Evolutionary conservation across 495 filamentous ascomycete genomes (phyloP).

Genomic region (Penicillium angulare): DNA sequence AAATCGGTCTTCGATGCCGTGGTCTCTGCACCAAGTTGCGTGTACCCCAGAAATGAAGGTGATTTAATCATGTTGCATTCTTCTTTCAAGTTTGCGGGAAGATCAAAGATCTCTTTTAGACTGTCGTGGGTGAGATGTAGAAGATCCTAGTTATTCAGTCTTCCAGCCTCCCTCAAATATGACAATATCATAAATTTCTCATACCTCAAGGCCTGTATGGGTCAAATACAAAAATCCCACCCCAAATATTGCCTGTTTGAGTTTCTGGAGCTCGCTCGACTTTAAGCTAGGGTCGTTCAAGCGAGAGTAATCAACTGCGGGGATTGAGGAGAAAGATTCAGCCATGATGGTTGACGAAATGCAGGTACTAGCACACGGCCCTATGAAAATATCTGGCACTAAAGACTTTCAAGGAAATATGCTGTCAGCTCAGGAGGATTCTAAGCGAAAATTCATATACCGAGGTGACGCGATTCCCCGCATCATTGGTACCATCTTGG

Average conservation of each 20-base stretch:
- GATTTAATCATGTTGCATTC: slow-evolving; percentile 86
- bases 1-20: slow-evolving; percentile 44
- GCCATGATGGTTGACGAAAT: slow-evolving; percentile 14
- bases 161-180: no score
- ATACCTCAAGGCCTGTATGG: slow-evolving; percentile 74
- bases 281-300: slow-evolving; percentile 67
- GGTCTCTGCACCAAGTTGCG: slow-evolving; percentile 47
- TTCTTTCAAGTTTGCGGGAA: slow-evolving; percentile 73
- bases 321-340: slow-evolving; percentile 66
- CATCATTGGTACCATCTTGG: no score
- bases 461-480: background rate
- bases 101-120: slow-evolving; percentile 74
- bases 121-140: slow-evolving; percentile 67
- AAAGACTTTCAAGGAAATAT: no score
- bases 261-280: slow-evolving; percentile 62
- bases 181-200: no score
- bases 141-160: slow-evolving; percentile 49
- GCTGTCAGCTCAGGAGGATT: no score
- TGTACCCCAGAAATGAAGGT: slow-evolving; percentile 54
- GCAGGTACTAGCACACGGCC: no score
- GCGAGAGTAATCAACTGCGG: slow-evolving; percentile 70
- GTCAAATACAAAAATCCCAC: slow-evolving; percentile 91
- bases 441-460: background rate
- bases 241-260: slow-evolving; percentile 79
- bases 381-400: no score